Evolutionary conservation across 129 eudicot genomes (phyloP), one percentile per base, ranked within the genome.

Genomic region (Lonicera japonica): DNA sequence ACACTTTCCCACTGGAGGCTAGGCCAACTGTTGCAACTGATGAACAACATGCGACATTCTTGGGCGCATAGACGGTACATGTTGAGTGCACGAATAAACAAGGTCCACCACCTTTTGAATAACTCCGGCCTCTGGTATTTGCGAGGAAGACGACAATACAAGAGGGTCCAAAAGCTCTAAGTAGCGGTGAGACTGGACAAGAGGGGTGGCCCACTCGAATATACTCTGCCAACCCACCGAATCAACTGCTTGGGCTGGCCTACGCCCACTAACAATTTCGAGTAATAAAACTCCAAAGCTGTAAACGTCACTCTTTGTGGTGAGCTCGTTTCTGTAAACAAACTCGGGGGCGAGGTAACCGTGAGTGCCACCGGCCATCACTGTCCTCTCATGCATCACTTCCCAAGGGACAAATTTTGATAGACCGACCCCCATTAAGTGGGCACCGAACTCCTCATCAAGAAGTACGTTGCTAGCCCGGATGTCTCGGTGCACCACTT

Each of bases 21-120:
- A 38, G 21, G 88, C 77, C 73, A 90, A 71, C 92, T 90, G 95
- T 61, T 90, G 97, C 48, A 90, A 73, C 95, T 90, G 97, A 77
- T 90, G 95, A 56, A 90, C 94, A 62, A 90, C 97, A 68, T 87
- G 97, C 5, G 97, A 87, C 97, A 90, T 90, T 61, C 97, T 82
- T 25, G 97, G 97, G 21, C 97, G 85, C 95, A 87, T 83, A 0
- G 95, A 90, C 8, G 97, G 97, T 0, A 90, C 95, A 70, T 87
- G 89, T 69, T 90, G 95, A 0, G 97, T 90, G 80, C 97, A 87
- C 11, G 86, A 77, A 65, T 90, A 90, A 36, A 90, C 97, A 14
- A 87, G 95, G 40, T 87, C 97, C 16, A 90, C 97, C 1, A 87
- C 97, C 71, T 90, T 90, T 57, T 86, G 97, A 40, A 90, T 68